phyloP scores from a whole-genome alignment of 176 grass and related monocot genomes.

The Eragrostis nindensis region DNA sequence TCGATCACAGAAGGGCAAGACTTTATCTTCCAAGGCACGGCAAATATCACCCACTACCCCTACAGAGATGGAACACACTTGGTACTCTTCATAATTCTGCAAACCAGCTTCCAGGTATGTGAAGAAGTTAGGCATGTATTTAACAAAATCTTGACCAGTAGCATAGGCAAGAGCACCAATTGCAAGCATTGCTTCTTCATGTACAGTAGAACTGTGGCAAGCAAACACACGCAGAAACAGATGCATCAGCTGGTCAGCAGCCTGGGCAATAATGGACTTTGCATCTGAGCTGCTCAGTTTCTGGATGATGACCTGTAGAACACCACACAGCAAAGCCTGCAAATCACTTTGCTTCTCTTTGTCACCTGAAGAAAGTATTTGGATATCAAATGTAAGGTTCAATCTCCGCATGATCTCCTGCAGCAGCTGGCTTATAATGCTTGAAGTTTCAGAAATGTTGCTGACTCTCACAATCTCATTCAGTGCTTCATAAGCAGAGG shows the following conservation, averaged over 20 bases:
- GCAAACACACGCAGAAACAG: slow-evolving; percentile 81
- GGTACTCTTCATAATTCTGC: slow-evolving; percentile 88
- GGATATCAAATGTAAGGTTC: slow-evolving; percentile 67
- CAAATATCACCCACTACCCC: slow-evolving; percentile 91
- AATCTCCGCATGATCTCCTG: slow-evolving; percentile 81
- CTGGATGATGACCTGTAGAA: slow-evolving; percentile 89
- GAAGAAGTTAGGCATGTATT: slow-evolving; percentile 87
- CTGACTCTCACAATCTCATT: slow-evolving; percentile 93
- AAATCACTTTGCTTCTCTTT: slow-evolving; percentile 77
- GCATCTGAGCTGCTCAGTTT: slow-evolving; percentile 78
- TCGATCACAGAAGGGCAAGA: slow-evolving; percentile 85
- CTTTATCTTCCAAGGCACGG: slow-evolving; percentile 80
- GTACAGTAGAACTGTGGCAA: slow-evolving; percentile 78
- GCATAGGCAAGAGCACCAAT: slow-evolving; percentile 91
- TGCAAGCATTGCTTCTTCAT: slow-evolving; percentile 97
- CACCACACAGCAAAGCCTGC: slow-evolving; percentile 87
- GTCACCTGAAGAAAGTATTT: slow-evolving; percentile 70
- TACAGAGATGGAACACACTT: slow-evolving; percentile 89
- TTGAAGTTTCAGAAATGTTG: slow-evolving; percentile 62
- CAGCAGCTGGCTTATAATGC: slow-evolving; percentile 59
- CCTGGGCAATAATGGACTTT: slow-evolving; percentile 67
- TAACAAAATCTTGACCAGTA: slow-evolving; percentile 79
- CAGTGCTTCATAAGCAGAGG: slow-evolving; percentile 87
- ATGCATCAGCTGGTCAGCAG: slow-evolving; percentile 81
- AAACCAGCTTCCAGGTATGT: slow-evolving; percentile 82